Evolutionary conservation across 1,284 basidiomycete species (phyloP).

Genomic region (Trichosporon coremiiforme): DNA sequence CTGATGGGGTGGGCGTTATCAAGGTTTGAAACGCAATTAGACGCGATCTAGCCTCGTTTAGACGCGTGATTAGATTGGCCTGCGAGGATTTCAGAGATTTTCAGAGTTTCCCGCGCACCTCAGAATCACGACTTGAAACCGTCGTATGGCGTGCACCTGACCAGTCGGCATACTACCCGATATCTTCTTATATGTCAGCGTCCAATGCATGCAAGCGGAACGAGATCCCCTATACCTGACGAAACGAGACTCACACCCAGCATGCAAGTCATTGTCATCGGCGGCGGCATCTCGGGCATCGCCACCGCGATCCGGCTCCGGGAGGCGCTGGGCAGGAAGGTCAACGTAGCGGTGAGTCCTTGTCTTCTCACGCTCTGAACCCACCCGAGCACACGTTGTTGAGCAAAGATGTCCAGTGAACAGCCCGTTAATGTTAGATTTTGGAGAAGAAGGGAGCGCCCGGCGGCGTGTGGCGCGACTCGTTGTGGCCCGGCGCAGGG

Average conservation of each 20-base stretch:
- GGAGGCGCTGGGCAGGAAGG: constrained; percentile 32
- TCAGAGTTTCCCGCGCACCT: no score
- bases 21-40: background rate
- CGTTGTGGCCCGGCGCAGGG: constrained; percentile 35
- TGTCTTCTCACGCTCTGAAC: no score
- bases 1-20: background rate
- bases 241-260: background rate
- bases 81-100: no score
- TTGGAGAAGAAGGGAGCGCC: constrained; percentile 34
- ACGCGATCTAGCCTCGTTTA: background rate
- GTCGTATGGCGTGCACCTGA: no score
- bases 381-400: background rate
- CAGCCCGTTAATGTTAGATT: constrained; percentile 25
- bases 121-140: no score
- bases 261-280: constrained; percentile 30
- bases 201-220: background rate
- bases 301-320: constrained; percentile 37
- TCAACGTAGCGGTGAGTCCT: constrained; percentile 30
- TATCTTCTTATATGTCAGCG: no score
- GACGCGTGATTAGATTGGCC: background rate
- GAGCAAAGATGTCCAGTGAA: no score
- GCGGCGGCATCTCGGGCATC: constrained; percentile 40
- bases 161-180: no score
- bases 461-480: constrained; percentile 43
- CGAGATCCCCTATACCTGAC: no score